Percentiles rank a stretch among this genome's conserved stretches.
Evolutionary conservation across 2,329 filamentous ascomycete species (phyloP).

Genomic region (Trichoderma arundinaceum): DNA sequence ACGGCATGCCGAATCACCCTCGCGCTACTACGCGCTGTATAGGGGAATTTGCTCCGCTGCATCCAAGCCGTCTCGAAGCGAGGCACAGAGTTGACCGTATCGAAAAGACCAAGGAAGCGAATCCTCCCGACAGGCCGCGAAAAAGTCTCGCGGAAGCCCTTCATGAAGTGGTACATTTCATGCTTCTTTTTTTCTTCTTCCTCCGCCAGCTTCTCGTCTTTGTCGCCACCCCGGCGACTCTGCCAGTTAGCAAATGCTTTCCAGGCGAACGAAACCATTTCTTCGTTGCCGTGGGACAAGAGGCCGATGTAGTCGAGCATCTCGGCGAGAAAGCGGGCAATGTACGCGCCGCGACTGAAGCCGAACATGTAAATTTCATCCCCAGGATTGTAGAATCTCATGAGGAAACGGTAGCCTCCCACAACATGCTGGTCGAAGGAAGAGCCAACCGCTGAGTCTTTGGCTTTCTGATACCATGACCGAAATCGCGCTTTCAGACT

Average conservation of each 20-base stretch:
- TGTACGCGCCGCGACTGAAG: slow-evolving; percentile 75
- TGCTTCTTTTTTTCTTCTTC: slow-evolving; percentile 43
- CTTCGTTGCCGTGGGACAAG: slow-evolving; percentile 80
- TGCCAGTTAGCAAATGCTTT: slow-evolving; percentile 80
- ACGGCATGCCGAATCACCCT: slow-evolving; percentile 72
- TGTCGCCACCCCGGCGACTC: slow-evolving; percentile 57
- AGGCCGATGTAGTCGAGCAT: slow-evolving; percentile 86
- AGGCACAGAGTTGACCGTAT: slow-evolving; percentile 81
- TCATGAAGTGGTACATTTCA: slow-evolving; percentile 77
- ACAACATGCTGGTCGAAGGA: slow-evolving; percentile 85
- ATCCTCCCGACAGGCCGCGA: slow-evolving; percentile 75
- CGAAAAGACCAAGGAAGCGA: slow-evolving; percentile 78
- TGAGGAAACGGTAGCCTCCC: slow-evolving; percentile 79
- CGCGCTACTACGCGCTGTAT: slow-evolving; percentile 63
- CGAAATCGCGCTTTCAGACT: slow-evolving; percentile 61
- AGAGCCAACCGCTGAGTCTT: slow-evolving; percentile 79
- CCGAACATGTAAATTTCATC: slow-evolving; percentile 75
- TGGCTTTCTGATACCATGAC: slow-evolving; percentile 73
- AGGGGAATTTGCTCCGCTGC: slow-evolving; percentile 78
- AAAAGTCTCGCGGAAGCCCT: slow-evolving; percentile 80
- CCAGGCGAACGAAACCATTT: slow-evolving; percentile 85
- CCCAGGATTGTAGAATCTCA: slow-evolving; percentile 71
- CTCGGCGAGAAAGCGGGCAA: slow-evolving; percentile 76
- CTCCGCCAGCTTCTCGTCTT: slow-evolving; percentile 51
- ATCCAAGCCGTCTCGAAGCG: slow-evolving; percentile 78